Evolutionary conservation across 2,329 filamentous ascomycete species (phyloP), one percentile per base, ranked within the genome.

Genomic region (Harringtonia lauricola): DNA sequence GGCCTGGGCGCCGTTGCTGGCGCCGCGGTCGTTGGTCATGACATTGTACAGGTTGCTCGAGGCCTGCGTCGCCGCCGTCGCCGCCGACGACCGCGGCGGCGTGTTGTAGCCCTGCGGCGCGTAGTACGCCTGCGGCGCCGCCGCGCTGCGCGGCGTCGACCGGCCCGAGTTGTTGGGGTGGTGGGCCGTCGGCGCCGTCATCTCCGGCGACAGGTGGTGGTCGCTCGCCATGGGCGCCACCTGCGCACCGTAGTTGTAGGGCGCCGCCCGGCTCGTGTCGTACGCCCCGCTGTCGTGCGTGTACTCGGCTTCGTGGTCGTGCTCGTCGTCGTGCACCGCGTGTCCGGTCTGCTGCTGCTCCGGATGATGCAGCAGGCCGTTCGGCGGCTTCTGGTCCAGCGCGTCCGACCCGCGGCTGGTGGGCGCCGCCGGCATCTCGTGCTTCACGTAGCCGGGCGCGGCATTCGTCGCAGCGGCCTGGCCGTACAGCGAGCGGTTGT

Each of bases 1-100:
- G 18, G 72, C 65, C 13, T 76, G 63, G 26, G 70, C 72, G n/a
- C 82, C 82, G 52, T 86, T 86, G 17, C 74, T 67, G 26, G 70
- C 65, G 39, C 68, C 76, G 22, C 86, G 76, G 47, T 86, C 83
- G 58, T 86, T 87, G 59, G 83, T 89, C 67, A 94, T 88, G 49
- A 94, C 83, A 61, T 81, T 94, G 71, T 94, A 94, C 41, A 95
- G 68, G 58, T 80, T 94, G 68, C 86, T 89, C 1, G 85, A 81
- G 4, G 83, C 74, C 47, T 79, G 71, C 5, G 50, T 47, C 1
- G 50, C 47, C 3, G 49, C 45, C 1, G 49, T 36, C 17, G 47
- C 38, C 2, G 68, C 66, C 45, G 72, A 67, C 3, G 9, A 75
- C 70, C 87, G 81, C 19, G 88, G 87, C 39, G 89, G 83, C 1